phyloP scores from a whole-genome alignment of 1,284 basidiomycete species.

The Marasmius sp. region DNA sequence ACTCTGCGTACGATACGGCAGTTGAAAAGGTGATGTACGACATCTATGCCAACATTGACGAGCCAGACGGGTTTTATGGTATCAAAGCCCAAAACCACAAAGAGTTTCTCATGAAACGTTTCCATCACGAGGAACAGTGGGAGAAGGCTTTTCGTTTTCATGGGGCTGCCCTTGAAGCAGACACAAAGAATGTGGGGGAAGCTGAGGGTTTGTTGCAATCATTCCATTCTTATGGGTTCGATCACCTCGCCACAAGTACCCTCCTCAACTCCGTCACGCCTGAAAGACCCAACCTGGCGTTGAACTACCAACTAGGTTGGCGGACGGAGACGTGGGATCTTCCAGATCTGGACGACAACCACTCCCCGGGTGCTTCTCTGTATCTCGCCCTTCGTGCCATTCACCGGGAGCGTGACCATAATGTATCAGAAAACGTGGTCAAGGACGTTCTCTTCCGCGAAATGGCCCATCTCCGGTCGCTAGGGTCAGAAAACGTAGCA shows the following conservation, averaged over 20 bases:
- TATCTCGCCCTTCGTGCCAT: slow-evolving; percentile 81
- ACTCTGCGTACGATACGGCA: slow-evolving; percentile 25
- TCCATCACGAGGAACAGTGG: slow-evolving; percentile 93
- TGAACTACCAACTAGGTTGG: slow-evolving; percentile 85
- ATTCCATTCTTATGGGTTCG: slow-evolving; percentile 87
- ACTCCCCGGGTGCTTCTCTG: slow-evolving; percentile 57
- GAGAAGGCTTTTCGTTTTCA: slow-evolving; percentile 89
- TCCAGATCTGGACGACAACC: slow-evolving; percentile 54
- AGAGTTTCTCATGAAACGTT: slow-evolving; percentile 77
- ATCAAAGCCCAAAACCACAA: slow-evolving; percentile 78
- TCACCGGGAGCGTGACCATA: slow-evolving; percentile 67
- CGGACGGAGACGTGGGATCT: slow-evolving; percentile 91
- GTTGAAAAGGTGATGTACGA: slow-evolving; percentile 78
- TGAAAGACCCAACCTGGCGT: slow-evolving; percentile 40
- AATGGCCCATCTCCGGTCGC: slow-evolving; percentile 60
- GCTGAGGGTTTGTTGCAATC: slow-evolving; percentile 67
- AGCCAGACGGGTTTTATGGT: slow-evolving; percentile 97
- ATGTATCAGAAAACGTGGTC: slow-evolving; percentile 47
- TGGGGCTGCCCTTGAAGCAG: slow-evolving; percentile 78
- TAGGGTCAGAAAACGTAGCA: slow-evolving; percentile 76
- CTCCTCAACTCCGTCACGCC: slow-evolving; percentile 44
- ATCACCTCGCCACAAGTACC: slow-evolving; percentile 72
- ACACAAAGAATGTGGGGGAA: slow-evolving; percentile 36
- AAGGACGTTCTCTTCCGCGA: slow-evolving; percentile 55
- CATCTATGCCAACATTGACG: slow-evolving; percentile 93